Conservation (phyloP, 2,329 filamentous ascomycete species). For the Arachnomyces sp. region DNA sequence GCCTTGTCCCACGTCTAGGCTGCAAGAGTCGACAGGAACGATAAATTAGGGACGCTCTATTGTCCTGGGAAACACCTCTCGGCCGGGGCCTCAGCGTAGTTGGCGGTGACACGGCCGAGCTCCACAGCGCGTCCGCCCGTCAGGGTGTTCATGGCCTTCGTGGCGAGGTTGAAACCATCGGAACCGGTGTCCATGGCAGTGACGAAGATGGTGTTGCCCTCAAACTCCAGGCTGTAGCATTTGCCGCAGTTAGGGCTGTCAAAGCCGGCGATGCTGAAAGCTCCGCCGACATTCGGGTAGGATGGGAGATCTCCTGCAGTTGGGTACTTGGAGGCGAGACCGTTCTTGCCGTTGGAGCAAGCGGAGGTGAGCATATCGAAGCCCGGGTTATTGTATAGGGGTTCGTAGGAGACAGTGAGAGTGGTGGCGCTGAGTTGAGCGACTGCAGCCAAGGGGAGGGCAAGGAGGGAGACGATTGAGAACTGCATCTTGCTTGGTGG, state of each 20-base stretch:
- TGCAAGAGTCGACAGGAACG: too few relatives aligned
- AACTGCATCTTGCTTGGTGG: constrained; percentile 11
- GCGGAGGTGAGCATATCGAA: constrained; percentile 49
- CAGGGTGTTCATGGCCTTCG: constrained; percentile 42
- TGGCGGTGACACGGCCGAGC: constrained; percentile 35
- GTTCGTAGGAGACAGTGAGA: constrained; percentile 60
- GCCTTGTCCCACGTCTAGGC: too few relatives aligned
- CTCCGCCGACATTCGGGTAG: constrained; percentile 45
- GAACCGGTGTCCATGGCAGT: constrained; percentile 41
- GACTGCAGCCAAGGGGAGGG: constrained; percentile 14
- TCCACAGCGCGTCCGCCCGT: constrained; percentile 39
- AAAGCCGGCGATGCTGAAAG: constrained; percentile 41
- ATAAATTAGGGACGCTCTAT: too few relatives aligned
- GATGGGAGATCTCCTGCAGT: constrained; percentile 39
- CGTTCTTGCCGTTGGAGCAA: constrained; percentile 32
- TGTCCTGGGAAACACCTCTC: too few relatives aligned
- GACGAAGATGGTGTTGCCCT: constrained; percentile 39
- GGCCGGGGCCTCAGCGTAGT: constrained; percentile 17
- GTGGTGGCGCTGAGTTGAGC: constrained; percentile 6
- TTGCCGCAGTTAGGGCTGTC: constrained; percentile 44
- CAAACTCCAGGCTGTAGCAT: constrained; percentile 46
- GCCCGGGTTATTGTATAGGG: constrained; percentile 56
- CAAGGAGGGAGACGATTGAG: constrained; percentile 17
- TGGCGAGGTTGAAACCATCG: constrained; percentile 44
- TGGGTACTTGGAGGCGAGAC: constrained; percentile 23